These are phyloP conservation scores for Aspergillus nanangensis DNA, from an alignment of 495 filamentous ascomycete genomes.

Conservation along the genomic window DNA sequence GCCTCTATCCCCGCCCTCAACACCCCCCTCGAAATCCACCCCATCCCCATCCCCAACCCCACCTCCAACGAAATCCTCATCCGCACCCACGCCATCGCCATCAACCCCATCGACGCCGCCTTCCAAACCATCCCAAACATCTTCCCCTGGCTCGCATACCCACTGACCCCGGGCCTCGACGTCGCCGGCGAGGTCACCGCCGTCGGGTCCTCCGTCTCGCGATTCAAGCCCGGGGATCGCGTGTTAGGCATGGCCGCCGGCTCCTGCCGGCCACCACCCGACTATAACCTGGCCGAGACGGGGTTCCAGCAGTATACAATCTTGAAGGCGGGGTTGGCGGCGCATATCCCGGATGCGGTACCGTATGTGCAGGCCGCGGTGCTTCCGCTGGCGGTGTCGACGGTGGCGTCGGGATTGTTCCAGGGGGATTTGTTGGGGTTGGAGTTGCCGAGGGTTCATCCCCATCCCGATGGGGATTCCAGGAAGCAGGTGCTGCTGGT, in stretches of 20 bases:
- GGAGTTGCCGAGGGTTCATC: constrained; percentile 26
- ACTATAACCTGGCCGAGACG: constrained; percentile 11
- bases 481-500: constrained; percentile 44
- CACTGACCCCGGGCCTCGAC: constrained; percentile 40
- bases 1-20: background rate
- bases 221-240: constrained; percentile 24
- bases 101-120: constrained; percentile 40
- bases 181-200: constrained; percentile 35
- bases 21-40: constrained; percentile 26
- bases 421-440: constrained; percentile 39
- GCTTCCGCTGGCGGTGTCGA: constrained; percentile 43
- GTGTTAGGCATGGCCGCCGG: constrained; percentile 18
- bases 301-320: constrained; percentile 29
- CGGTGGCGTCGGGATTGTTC: constrained; percentile 52
- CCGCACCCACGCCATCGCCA: constrained; percentile 32
- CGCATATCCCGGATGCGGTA: constrained; percentile 6
- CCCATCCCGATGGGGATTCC: constrained; percentile 9
- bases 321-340: constrained; percentile 8
- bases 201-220: constrained; percentile 25
- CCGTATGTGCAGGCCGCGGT: constrained; percentile 29
- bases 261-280: constrained; percentile 7
- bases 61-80: constrained; percentile 28
- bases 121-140: constrained; percentile 1
- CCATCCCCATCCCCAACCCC: constrained; percentile 28
- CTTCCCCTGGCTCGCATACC: constrained; percentile 9